Evolutionary conservation across 1,139 yeast species (phyloP), one percentile per base, ranked within the genome.

Genomic region (Geotrichum klebahnii): DNA sequence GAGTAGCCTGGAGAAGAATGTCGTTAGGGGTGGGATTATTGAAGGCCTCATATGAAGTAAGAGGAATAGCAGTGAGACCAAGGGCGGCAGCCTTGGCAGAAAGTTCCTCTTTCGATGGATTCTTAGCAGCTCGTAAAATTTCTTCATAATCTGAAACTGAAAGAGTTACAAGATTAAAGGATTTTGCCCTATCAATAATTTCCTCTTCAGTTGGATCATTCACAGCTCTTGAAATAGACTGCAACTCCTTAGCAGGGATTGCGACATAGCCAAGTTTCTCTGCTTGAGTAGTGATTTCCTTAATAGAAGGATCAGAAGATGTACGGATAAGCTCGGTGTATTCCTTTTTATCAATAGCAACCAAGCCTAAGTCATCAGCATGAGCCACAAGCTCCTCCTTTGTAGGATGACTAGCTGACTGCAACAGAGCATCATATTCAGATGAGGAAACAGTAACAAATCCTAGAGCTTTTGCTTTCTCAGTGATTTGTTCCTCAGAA

Each of bases 381-480:
- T 64, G 64, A 5, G 60, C 58, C 10, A 56, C 49, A 12, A 78
- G 51, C 44, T 70, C 70, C 0, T 70, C 73, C 20, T 67, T 51
- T 14, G 70, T 61, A 16, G 78, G 78, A 1, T 63, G 59, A 26
- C 66, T 58, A 3, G 71, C 68, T 35, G 60, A 59, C n/a, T 52
- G 55, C 3, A 39, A 55, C 34, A 35, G 45, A 26, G 46, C 16
- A 8, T 44, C 45, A 32, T 53, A 48, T 1, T 44, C 47, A 16
- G 38, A 43, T 1, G 37, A 20, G 9, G 36, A 20, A 19, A 52
- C 28, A 33, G 49, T 41, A 34, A 40, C 47, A 6, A 32, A 28
- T 4, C 51, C 48, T 5, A 26, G 28, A 1, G 44, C 28, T 22
- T 43, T 9, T 9, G 65, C 66, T 22, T 54, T 58, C 3, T 46